Evolutionary conservation across 495 filamentous ascomycete genomes (phyloP).

Genomic region (Aspergillus coremiiformis): DNA sequence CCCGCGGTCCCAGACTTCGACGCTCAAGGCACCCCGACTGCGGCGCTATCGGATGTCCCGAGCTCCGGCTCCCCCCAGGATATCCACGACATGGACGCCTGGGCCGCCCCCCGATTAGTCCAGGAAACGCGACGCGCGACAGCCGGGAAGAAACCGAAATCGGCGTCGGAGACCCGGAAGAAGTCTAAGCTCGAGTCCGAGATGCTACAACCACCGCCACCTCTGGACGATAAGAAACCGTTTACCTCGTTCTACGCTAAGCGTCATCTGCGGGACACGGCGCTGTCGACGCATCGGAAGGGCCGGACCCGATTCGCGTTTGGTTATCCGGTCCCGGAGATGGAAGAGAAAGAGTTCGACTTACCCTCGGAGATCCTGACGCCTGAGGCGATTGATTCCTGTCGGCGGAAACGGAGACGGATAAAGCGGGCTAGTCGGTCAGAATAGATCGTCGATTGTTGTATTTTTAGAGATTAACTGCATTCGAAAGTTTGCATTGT

Average conservation of each 20-base stretch:
- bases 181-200: constrained; percentile 13
- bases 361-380: constrained; percentile 65
- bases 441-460: neutral
- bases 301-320: constrained; percentile 59
- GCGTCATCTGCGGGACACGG: constrained; percentile 65
- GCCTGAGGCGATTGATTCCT: constrained; percentile 56
- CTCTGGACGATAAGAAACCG: constrained; percentile 46
- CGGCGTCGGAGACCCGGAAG: constrained; percentile 8
- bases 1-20: constrained; percentile 9
- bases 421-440: constrained; percentile 33
- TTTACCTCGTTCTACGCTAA: constrained; percentile 84
- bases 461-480: neutral
- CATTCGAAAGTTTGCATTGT: neutral
- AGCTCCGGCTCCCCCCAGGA: constrained; percentile 50
- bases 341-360: constrained; percentile 60
- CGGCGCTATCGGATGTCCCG: constrained; percentile 16
- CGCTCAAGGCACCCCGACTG: constrained; percentile 13
- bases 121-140: constrained; percentile 54
- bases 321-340: constrained; percentile 73
- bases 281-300: constrained; percentile 54
- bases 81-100: constrained; percentile 65
- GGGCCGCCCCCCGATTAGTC: constrained; percentile 63
- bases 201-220: constrained; percentile 2
- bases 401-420: constrained; percentile 52
- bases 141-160: constrained; percentile 25